These are phyloP conservation scores for Leersia perrieri DNA, from an alignment of 176 grass and related monocot genomes.

Conservation along the genomic window DNA sequence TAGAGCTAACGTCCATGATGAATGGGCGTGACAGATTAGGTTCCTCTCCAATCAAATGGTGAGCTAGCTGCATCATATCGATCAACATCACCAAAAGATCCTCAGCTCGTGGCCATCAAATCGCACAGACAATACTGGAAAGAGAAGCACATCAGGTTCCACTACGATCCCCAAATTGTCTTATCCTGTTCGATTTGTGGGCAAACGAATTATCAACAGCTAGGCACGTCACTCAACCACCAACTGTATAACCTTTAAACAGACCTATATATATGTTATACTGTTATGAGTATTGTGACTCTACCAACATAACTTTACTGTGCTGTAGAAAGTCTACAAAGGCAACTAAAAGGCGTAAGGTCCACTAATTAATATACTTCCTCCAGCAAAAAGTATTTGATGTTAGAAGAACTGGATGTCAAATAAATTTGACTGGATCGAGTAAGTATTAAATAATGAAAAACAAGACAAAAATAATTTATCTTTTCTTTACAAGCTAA, in stretches of 20 bases:
- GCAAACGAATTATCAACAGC: conserved; percentile 3
- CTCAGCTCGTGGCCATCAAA: conserved; percentile 41
- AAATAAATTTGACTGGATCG: too few species aligned
- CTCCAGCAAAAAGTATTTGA: too few species aligned
- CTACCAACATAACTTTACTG: conserved; percentile 24
- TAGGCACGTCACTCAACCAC: background rate
- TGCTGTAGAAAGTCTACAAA: conserved; percentile 10
- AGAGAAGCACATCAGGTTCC: conserved; percentile 32
- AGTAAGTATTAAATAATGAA: too few species aligned
- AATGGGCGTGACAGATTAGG: conserved; percentile 36
- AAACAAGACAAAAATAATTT: background rate
- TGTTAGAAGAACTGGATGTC: too few species aligned
- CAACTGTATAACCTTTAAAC: conserved; percentile 10
- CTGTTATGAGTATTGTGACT: conserved; percentile 2
- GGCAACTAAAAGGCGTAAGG: background rate
- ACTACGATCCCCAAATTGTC: conserved; percentile 31
- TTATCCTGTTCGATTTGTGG: conserved; percentile 14
- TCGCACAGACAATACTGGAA: conserved; percentile 21
- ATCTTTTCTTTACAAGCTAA: background rate
- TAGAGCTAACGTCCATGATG: background rate
- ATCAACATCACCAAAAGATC: conserved; percentile 50
- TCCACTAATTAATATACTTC: too few species aligned
- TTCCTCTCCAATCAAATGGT: conserved; percentile 42
- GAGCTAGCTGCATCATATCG: conserved; percentile 25
- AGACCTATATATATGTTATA: background rate